Evolutionary conservation across 768 basidiomycete genomes (phyloP).

Genomic region (Mycena belliarum): DNA sequence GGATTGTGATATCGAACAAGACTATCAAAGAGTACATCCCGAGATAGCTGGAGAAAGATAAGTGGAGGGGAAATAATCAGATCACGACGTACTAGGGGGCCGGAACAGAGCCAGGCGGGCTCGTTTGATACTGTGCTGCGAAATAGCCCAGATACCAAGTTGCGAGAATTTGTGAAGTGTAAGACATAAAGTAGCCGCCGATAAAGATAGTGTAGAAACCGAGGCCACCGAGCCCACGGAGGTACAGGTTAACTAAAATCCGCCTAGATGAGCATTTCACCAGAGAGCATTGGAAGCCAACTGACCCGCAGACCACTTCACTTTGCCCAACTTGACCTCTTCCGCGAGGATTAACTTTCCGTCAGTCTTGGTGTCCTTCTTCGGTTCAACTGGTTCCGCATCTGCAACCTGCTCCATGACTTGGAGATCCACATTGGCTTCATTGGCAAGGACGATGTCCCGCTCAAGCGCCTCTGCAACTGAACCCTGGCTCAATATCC

Average conservation of each 20-base stretch:
- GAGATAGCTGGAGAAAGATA: not conserved
- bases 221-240: constrained; percentile 23
- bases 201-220: constrained; percentile 23
- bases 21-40: not conserved
- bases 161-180: constrained; percentile 11
- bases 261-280: no score
- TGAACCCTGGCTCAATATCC: constrained; percentile 42
- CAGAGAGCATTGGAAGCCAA: not conserved
- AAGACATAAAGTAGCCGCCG: not conserved
- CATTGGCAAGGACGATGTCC: constrained; percentile 41
- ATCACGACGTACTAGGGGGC: not conserved
- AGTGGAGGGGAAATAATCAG: not conserved
- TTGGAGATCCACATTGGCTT: constrained; percentile 44
- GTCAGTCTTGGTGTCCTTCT: constrained; percentile 20
- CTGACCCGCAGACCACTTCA: constrained; percentile 34
- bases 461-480: constrained; percentile 40
- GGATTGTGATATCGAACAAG: not conserved
- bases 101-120: constrained; percentile 20
- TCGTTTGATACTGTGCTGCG: constrained; percentile 21
- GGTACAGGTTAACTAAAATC: constrained; percentile 25
- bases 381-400: not conserved
- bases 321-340: constrained; percentile 45
- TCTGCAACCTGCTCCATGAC: constrained; percentile 20
- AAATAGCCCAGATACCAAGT: constrained; percentile 30
- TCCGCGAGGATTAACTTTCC: constrained; percentile 51